phyloP scores from a whole-genome alignment of 2,329 filamentous ascomycete species.

The Colletotrichum caudatum region DNA sequence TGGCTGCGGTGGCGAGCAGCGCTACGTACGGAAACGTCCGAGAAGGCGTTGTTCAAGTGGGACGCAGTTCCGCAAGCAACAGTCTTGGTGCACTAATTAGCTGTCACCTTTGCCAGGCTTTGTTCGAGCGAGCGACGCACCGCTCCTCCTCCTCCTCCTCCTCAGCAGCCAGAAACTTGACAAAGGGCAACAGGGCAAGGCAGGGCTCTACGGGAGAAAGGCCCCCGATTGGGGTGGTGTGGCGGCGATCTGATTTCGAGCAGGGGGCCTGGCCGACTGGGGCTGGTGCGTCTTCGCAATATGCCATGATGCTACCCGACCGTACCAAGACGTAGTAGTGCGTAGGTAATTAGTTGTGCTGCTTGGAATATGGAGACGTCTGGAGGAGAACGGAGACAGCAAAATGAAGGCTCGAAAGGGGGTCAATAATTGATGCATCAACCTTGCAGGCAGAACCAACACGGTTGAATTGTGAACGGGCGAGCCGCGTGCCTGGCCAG shows the following conservation, averaged over 20 bases:
- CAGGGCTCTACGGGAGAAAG: constrained; percentile 30
- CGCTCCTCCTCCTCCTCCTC: neutral
- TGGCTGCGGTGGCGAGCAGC: constrained; percentile 31
- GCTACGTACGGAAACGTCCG: constrained; percentile 30
- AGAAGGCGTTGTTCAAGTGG: constrained; percentile 18
- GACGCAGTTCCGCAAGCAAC: constrained; percentile 29
- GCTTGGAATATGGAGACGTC: constrained; percentile 2
- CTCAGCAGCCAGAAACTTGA: too few relatives aligned
- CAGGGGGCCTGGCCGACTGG: constrained; percentile 28
- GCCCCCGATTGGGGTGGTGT: constrained; percentile 28
- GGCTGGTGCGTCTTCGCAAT: neutral
- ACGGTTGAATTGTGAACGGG: neutral
- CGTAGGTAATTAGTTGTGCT: neutral
- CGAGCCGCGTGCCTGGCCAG: neutral
- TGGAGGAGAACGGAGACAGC: constrained; percentile 1
- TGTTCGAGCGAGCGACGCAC: constrained; percentile 5
- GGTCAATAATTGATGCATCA: neutral
- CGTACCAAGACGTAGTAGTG: neutral
- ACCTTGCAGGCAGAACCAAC: neutral
- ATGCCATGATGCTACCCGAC: neutral
- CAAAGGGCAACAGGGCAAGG: constrained; percentile 12
- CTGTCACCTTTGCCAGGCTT: neutral
- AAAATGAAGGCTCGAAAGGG: constrained; percentile 22
- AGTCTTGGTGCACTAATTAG: neutral
- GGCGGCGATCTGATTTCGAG: constrained; percentile 33